A percentile compares a stretch with the other conserved stretches of the same genome.
These are phyloP conservation scores for Arthrobotrys musiformis DNA, from an alignment of 2,329 filamentous ascomycete genomes.

Conservation along the genomic window DNA sequence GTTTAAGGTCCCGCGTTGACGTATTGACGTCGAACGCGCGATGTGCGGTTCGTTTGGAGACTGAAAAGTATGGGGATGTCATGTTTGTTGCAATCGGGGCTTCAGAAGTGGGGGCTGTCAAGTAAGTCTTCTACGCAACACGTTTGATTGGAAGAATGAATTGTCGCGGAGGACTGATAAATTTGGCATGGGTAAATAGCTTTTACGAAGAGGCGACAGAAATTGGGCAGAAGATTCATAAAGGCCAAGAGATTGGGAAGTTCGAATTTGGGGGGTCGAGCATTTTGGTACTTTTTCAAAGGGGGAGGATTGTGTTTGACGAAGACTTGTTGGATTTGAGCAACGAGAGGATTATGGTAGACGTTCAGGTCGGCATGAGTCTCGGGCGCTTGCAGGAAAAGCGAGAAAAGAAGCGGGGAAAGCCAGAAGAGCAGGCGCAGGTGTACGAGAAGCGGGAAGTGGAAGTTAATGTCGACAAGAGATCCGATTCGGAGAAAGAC, in stretches of 20 bases:
- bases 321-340: constrained; percentile 62
- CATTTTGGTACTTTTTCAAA: constrained; percentile 64
- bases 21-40: constrained; percentile 63
- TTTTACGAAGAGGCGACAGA: constrained; percentile 61
- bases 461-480: not conserved
- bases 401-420: not conserved
- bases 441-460: not conserved
- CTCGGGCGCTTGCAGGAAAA: constrained; percentile 57
- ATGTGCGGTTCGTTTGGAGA: constrained; percentile 62
- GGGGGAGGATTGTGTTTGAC: constrained; percentile 63
- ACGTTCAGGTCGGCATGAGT: constrained; percentile 64
- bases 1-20: constrained; percentile 61
- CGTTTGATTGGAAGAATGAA: too few relatives aligned
- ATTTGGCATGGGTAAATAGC: constrained; percentile 57
- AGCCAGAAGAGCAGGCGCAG: not conserved
- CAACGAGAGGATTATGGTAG: constrained; percentile 61
- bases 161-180: not conserved
- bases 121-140: constrained; percentile 62
- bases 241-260: constrained; percentile 64
- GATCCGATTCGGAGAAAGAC: not conserved
- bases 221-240: constrained; percentile 61
- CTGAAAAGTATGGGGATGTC: constrained; percentile 63
- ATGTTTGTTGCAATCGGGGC: constrained; percentile 64
- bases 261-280: constrained; percentile 64
- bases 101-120: constrained; percentile 63